Base-by-base conservation (phyloP, 2,329 filamentous ascomycete species). In the Sporothrix brasiliensis region DNA sequence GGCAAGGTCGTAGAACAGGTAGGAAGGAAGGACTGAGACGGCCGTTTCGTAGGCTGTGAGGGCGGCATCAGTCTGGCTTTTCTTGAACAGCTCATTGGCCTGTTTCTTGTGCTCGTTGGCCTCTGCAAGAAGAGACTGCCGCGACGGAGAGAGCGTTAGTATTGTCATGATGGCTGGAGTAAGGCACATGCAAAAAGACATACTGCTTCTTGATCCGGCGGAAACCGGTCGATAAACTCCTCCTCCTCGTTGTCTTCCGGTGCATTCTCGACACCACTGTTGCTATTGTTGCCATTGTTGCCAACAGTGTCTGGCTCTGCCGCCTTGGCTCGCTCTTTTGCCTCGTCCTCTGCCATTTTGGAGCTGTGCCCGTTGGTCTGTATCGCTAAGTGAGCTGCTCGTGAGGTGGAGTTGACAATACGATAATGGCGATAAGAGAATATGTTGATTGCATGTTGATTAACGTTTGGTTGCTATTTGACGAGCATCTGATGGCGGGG, bases 1-100 rank as follows among this genome's bases (percentile, higher is more conserved):
- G 34, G 94, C 93, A 73, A 94, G 85, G 75, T 97, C 93, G 81
- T 92, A 97, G 78, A 94, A 89, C 34, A 97, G 87, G 78, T 97
- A 96, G 74, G 88, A 89, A 1, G 94, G 94, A 76, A 92, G 94
- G 9, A 89, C 86, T 14, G 88, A 85, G 3, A 96, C 84, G 27
- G 95, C 94, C 74, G 91, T 88, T 76, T 93, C 90, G 81, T 98
- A 98, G 72, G 87, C 90, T 74, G 89, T 87, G 73, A 98, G 90
- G 53, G 94, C 94, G 73, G 90, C 88, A 70, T 90, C 86, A 80
- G 91, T 95, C 73, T 89, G 87, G 54, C 87, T 86, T 3, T 87
- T 85, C 0, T 86, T 83, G 80, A 97, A 98, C n/a, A 93, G 86
- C 5, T 86, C 80, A 77, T 97, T 98, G 16, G 93, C 94, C 70